Evolutionary conservation across 768 basidiomycete species (phyloP).

Genomic region (Boletus barrowsii): DNA sequence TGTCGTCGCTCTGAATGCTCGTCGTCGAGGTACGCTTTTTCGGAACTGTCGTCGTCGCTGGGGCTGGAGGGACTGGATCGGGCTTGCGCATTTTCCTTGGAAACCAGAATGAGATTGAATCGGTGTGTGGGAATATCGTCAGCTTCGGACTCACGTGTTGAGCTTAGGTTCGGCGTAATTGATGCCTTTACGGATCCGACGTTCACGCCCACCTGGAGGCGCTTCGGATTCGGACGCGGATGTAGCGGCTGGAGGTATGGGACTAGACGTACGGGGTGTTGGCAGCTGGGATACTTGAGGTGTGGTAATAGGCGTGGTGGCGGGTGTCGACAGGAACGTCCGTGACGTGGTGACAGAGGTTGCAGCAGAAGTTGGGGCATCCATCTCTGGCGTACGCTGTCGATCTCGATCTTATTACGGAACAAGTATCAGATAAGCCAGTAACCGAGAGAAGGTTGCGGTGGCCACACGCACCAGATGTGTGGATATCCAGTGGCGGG

Average conservation of each 20-base stretch:
- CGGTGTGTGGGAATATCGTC: constrained; percentile 3
- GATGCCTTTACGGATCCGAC: constrained; percentile 70
- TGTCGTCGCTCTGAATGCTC: constrained; percentile 33
- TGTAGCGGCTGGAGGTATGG: constrained; percentile 35
- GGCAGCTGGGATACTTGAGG: constrained; percentile 39
- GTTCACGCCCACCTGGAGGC: constrained; percentile 39
- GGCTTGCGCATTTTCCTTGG: constrained; percentile 88
- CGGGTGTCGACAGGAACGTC: constrained; percentile 41
- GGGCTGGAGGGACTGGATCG: constrained; percentile 45
- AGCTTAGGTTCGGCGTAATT: constrained; percentile 88
- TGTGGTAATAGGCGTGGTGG: constrained; percentile 39
- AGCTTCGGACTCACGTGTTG: constrained; percentile 61
- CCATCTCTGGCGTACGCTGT: constrained; percentile 36
- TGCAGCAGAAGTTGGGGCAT: constrained; percentile 35
- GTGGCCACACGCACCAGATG: constrained; percentile 31
- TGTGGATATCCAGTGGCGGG: constrained; percentile 35
- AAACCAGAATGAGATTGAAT: background rate
- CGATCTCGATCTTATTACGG: constrained; percentile 34
- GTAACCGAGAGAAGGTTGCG: background rate
- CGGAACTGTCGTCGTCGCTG: constrained; percentile 25
- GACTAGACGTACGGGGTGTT: constrained; percentile 52
- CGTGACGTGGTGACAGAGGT: constrained; percentile 36
- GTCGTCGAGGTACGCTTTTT: constrained; percentile 45
- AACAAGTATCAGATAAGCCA: constrained; percentile 16
- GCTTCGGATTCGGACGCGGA: constrained; percentile 33